Percentiles rank a stretch among this genome's conserved stretches.
Evolutionary conservation across 1,284 basidiomycete species (phyloP).

Genomic region (Ganoderma multipileum): DNA sequence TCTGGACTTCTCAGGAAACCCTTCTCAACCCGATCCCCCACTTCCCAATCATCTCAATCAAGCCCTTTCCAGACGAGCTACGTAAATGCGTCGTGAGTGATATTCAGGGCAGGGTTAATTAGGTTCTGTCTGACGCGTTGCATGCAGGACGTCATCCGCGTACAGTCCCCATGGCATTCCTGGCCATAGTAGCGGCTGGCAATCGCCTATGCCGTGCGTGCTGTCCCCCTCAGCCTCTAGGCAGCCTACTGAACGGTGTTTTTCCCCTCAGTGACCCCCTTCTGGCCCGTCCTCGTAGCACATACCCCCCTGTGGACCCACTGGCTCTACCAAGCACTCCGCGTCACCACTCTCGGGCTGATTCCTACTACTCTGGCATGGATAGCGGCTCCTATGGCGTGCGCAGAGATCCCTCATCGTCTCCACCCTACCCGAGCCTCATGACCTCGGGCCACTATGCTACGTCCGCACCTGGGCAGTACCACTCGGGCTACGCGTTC

Average conservation of each 20-base stretch:
- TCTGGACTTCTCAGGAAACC: background rate
- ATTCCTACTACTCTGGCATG: conserved; percentile 6
- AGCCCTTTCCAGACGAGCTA: background rate
- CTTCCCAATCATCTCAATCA: conserved; percentile 13
- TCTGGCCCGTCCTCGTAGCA: conserved; percentile 10
- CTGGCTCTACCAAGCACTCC: conserved; percentile 2
- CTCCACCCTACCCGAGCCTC: background rate
- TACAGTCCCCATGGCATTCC: conserved; percentile 10
- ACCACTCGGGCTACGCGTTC: background rate
- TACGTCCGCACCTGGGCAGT: background rate
- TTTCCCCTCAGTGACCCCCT: background rate
- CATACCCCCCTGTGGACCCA: conserved; percentile 7
- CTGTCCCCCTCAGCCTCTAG: background rate
- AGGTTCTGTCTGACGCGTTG: conserved; percentile 3
- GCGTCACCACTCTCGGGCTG: conserved; percentile 6
- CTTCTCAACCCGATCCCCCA: conserved; percentile 7
- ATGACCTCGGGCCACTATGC: conserved; percentile 4
- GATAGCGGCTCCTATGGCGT: conserved; percentile 8
- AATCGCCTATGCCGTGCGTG: conserved; percentile 10
- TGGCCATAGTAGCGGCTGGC: conserved; percentile 10
- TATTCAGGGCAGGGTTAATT: background rate
- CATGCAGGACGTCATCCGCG: conserved; percentile 4
- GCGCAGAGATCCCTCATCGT: conserved; percentile 3
- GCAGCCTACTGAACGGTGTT: background rate
- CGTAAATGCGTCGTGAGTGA: conserved; percentile 14